Evolutionary conservation across 352 stramenopile species (phyloP), one percentile per base, ranked within the genome.

Genomic region (Phytophthora megakarya): DNA sequence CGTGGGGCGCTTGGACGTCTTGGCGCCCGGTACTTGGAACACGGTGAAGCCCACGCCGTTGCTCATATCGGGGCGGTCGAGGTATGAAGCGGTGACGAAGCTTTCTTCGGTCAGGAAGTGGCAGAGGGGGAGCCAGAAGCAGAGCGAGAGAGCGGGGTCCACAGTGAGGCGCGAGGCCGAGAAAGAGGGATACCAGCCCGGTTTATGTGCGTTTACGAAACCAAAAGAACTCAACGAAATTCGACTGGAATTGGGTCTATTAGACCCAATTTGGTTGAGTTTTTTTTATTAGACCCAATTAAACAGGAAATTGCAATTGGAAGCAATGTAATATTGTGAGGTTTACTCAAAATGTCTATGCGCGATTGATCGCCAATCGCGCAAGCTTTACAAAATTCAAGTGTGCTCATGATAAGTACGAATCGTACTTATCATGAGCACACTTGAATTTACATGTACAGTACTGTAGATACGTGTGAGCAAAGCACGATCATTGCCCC

Each of bases 1-100:
- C 12, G 59, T 61, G 6, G 61, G 39, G 39, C 62, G 62, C 40
- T 75, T 77, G 49, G 61, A 33, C 56, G 68, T 47, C 59, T 73
- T 73, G 43, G 72, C 62, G 45, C 73, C 78, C 9, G 82, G 82
- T 26, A 89, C 82, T 67, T 84, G 82, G 60, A 92, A 92, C 37
- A 88, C 75, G 21, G 75, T 79, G 65, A 92, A 92, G 56, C 70
- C 78, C 38, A 82, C 61, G 69, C 76, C 57, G 61, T 73, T 76
- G 54, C 60, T 77, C 69, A 77, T 77, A 40, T 30, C 54, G 45
- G 32, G 23, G 43, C 18, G 58, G 46, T 42, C 38, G 56, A 35
- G 38, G 30, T 40, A 30, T 15, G 7, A 35, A 18, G 15, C 22
- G 26, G 39, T 59, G 47, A 38, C 33, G 43, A 45, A 18, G 52